Evolutionary conservation across 139 green algal species (phyloP).

Genomic region (Bryopsis sp.): DNA sequence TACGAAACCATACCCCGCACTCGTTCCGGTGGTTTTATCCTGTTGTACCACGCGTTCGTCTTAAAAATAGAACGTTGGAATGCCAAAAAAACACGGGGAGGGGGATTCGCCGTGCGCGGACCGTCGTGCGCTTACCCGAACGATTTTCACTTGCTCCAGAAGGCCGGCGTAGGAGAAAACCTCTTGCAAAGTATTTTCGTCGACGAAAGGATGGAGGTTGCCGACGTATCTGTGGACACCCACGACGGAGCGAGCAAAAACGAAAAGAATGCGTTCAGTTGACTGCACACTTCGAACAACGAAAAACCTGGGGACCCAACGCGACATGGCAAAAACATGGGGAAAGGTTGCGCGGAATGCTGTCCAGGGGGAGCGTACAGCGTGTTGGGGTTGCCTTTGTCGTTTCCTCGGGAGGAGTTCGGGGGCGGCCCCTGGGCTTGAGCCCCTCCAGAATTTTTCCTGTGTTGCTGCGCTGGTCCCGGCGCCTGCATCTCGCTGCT

Average conservation of each 20-base stretch:
- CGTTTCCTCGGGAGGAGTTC: not conserved
- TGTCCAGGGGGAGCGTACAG: conserved; percentile 3
- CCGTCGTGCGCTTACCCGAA: conserved; percentile 38
- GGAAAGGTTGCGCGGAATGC: no score
- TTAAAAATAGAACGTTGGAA: not conserved
- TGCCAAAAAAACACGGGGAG: not conserved
- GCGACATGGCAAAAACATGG: no score
- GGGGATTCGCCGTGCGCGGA: no score
- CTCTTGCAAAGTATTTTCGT: conserved; percentile 40
- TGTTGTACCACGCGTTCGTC: not conserved
- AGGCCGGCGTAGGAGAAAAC: conserved; percentile 35
- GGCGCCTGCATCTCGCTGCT: no score
- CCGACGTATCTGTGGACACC: conserved; percentile 38
- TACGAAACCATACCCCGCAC: conserved; percentile 62
- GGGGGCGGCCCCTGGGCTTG: no score
- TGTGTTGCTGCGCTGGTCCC: no score
- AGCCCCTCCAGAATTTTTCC: no score
- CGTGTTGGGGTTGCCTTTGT: conserved; percentile 18
- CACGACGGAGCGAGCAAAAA: not conserved
- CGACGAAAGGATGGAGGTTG: conserved; percentile 60
- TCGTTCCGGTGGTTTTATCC: conserved; percentile 32
- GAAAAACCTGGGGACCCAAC: no score
- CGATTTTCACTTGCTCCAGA: conserved; percentile 45
- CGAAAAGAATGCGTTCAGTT: not conserved
- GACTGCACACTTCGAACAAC: no score